These are phyloP conservation scores for Uncinocarpus reesii DNA, from an alignment of 2,329 filamentous ascomycete genomes.

Conservation along the genomic window DNA sequence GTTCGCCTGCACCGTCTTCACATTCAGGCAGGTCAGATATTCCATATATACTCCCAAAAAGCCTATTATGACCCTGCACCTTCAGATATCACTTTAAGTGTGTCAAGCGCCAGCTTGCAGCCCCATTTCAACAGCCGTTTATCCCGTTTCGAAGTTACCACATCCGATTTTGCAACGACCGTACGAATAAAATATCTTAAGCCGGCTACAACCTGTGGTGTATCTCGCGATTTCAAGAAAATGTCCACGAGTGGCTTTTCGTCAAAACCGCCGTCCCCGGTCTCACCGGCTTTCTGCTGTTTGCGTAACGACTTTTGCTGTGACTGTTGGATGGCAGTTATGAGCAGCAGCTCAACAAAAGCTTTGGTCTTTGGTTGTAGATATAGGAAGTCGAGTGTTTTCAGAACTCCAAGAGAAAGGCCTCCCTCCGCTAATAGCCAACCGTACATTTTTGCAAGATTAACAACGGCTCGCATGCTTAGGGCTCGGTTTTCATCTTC, in stretches of 20 bases:
- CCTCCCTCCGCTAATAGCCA: conserved; percentile 51
- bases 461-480: conserved; percentile 51
- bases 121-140: conserved; percentile 42
- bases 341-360: conserved; percentile 71
- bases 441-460: conserved; percentile 57
- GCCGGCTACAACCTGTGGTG: conserved; percentile 59
- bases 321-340: conserved; percentile 61
- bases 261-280: conserved; percentile 32
- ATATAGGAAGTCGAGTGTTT: conserved; percentile 63
- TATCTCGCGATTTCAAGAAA: conserved; percentile 54
- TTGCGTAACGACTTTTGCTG: conserved; percentile 37
- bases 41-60: background rate
- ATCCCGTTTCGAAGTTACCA: conserved; percentile 42
- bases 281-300: conserved; percentile 19
- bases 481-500: conserved; percentile 42
- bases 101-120: conserved; percentile 33
- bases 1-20: background rate
- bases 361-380: conserved; percentile 64
- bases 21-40: no score
- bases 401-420: conserved; percentile 48
- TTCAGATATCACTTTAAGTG: conserved; percentile 29
- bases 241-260: conserved; percentile 53
- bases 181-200: conserved; percentile 72
- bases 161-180: conserved; percentile 57
- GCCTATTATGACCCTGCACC: conserved; percentile 2